Percentiles rank a stretch among this genome's conserved stretches.
Evolutionary conservation across 2,329 filamentous ascomycete species (phyloP).

Genomic region (Verticillium zaregamsianum): DNA sequence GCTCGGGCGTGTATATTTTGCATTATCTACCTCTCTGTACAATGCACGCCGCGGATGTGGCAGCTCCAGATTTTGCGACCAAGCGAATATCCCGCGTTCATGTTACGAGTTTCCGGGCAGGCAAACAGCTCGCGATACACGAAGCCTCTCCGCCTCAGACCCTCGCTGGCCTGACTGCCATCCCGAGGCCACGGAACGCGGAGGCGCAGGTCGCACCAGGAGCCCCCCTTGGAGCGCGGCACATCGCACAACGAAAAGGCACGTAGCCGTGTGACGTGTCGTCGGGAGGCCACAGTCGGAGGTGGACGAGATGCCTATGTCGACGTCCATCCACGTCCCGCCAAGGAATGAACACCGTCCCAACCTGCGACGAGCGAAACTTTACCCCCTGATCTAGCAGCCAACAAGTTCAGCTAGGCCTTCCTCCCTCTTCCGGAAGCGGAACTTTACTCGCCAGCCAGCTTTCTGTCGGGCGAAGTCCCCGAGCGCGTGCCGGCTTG

Average conservation of each 20-base stretch:
- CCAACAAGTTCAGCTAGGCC: background rate
- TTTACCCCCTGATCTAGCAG: background rate
- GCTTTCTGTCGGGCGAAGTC: no score
- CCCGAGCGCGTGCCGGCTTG: background rate
- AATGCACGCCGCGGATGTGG: background rate
- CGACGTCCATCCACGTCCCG: background rate
- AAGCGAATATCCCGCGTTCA: background rate
- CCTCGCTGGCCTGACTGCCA: no score
- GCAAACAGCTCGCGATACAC: no score
- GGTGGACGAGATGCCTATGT: background rate
- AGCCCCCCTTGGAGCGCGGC: no score
- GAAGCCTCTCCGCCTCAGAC: no score
- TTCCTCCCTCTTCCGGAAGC: no score
- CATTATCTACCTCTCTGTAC: background rate
- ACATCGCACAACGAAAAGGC: background rate
- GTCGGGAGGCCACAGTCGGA: background rate
- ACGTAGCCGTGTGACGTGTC: background rate
- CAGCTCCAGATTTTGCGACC: background rate
- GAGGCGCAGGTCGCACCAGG: no score
- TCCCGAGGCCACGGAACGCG: no score
- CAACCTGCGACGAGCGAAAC: background rate
- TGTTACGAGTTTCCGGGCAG: no score
- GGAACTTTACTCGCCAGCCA: no score
- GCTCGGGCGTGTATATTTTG: background rate
- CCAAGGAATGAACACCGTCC: background rate